A percentile compares a stretch with the other conserved stretches of the same genome.
These are phyloP conservation scores for Ceratocystis lukuohia DNA, from an alignment of 2,329 filamentous ascomycete species.

Conservation along the genomic window DNA sequence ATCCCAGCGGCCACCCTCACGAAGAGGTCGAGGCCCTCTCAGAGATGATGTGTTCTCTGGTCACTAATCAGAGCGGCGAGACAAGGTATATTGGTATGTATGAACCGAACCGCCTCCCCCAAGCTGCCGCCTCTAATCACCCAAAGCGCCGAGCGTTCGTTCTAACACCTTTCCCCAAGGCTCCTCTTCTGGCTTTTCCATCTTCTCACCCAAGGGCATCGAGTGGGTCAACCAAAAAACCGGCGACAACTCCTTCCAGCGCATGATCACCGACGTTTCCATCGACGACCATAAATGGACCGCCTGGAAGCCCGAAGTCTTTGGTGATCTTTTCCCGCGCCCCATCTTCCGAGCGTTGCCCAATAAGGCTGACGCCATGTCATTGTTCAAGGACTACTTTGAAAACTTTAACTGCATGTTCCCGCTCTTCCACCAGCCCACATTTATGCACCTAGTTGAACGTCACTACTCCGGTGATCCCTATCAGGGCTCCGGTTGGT, in stretches of 20 bases:
- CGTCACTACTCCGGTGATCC: slow-evolving; percentile 85
- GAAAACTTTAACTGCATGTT: slow-evolving; percentile 99
- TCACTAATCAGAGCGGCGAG: slow-evolving; percentile 89
- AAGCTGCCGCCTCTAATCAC: slow-evolving; percentile 11
- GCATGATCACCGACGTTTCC: slow-evolving; percentile 85
- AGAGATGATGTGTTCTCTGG: slow-evolving; percentile 97
- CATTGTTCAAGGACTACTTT: slow-evolving; percentile 84
- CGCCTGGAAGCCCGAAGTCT: slow-evolving; percentile 96
- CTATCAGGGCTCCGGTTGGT: slow-evolving; percentile 94
- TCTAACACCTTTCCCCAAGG: slow-evolving; percentile 35
- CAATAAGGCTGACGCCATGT: slow-evolving; percentile 73
- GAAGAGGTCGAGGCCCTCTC: slow-evolving; percentile 75
- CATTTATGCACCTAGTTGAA: slow-evolving; percentile 95
- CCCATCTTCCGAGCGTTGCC: slow-evolving; percentile 74
- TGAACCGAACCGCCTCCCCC: not conserved
- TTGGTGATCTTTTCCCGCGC: slow-evolving; percentile 78
- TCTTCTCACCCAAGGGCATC: slow-evolving; percentile 95
- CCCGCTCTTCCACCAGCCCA: slow-evolving; percentile 90
- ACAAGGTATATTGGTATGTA: slow-evolving; percentile 80
- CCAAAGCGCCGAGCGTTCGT: not conserved
- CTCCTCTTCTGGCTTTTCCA: slow-evolving; percentile 94
- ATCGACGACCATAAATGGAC: slow-evolving; percentile 92
- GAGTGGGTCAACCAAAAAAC: slow-evolving; percentile 98
- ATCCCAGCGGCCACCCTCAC: not conserved
- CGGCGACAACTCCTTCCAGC: slow-evolving; percentile 85